Evolutionary conservation across 1,284 basidiomycete genomes (phyloP).

Genomic region (Bjerkandera adusta): DNA sequence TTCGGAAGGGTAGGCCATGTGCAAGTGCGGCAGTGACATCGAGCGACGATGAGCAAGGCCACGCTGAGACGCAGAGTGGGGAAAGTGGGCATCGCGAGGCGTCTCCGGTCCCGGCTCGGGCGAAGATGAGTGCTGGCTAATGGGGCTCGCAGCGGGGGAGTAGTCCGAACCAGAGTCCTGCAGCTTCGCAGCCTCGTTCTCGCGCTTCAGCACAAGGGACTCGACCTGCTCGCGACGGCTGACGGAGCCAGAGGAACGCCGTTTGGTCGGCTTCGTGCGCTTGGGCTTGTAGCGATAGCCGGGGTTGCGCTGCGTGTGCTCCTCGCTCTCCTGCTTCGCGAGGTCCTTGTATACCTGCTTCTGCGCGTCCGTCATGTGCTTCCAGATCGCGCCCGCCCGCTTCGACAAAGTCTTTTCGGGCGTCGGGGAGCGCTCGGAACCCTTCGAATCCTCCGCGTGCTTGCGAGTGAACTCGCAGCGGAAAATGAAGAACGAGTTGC

Average conservation of each 20-base stretch:
- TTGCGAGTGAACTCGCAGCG: constrained; percentile 13
- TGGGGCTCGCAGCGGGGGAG: constrained; percentile 6
- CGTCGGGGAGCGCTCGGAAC: constrained; percentile 7
- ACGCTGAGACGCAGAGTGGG: neutral
- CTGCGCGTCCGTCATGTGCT: constrained; percentile 1
- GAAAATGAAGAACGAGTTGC: constrained; percentile 22
- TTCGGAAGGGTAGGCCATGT: neutral
- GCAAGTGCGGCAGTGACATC: constrained; percentile 15
- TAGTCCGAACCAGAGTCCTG: neutral
- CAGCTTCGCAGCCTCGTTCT: neutral
- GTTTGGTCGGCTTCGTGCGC: constrained; percentile 7
- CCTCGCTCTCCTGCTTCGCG: constrained; percentile 12
- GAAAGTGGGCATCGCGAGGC: neutral
- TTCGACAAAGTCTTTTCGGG: constrained; percentile 15
- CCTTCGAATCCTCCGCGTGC: constrained; percentile 2
- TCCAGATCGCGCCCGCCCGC: constrained; percentile 15
- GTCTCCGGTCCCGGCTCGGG: constrained; percentile 6
- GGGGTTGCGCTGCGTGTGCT: constrained; percentile 15
- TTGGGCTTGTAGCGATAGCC: constrained; percentile 17
- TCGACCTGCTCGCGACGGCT: constrained; percentile 15
- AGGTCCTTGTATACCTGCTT: constrained; percentile 13
- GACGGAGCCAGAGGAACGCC: constrained; percentile 6
- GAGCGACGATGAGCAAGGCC: constrained; percentile 12
- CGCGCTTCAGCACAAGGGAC: constrained; percentile 7
- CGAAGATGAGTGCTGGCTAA: constrained; percentile 9